These are phyloP conservation scores for Cadophora luteo-olivacea DNA, from an alignment of 2,329 filamentous ascomycete genomes.

Conservation along the genomic window DNA sequence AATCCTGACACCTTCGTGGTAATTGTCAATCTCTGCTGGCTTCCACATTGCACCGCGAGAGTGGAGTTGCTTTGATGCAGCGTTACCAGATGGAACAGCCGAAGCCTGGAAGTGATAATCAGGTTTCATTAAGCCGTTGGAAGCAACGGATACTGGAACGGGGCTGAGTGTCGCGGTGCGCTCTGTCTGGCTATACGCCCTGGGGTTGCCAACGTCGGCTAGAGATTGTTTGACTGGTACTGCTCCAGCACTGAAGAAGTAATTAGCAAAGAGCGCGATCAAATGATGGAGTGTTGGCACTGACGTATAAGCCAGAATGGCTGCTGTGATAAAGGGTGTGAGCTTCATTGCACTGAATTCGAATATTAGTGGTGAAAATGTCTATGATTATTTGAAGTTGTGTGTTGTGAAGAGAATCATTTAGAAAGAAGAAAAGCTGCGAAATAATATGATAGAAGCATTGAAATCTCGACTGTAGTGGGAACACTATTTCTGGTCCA, in stretches of 20 bases:
- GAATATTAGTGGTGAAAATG: neutral
- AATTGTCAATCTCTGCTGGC: constrained; percentile 8
- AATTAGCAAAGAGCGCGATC: neutral
- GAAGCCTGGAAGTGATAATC: neutral
- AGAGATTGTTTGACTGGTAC: neutral
- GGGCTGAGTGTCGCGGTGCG: neutral
- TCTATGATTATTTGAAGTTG: neutral
- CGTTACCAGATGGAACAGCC: too few relatives aligned
- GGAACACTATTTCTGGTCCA: neutral
- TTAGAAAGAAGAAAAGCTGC: neutral
- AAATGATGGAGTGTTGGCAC: neutral
- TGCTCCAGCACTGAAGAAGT: neutral
- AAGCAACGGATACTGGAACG: neutral
- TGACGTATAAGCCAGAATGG: constrained; percentile 11
- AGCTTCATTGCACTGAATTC: neutral
- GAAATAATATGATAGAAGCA: neutral
- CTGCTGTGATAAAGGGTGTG: constrained; percentile 1
- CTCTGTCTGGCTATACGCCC: neutral
- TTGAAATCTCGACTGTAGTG: neutral
- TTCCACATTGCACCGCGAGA: constrained; percentile 15
- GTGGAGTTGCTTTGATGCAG: neutral
- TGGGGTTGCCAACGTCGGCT: neutral
- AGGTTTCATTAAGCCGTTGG: constrained; percentile 8
- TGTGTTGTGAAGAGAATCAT: neutral
- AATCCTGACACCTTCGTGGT: constrained; percentile 14